Evolutionary conservation across 2,329 filamentous ascomycete species (phyloP), one percentile per base, ranked within the genome.

Genomic region (Neofusicoccum parvum): DNA sequence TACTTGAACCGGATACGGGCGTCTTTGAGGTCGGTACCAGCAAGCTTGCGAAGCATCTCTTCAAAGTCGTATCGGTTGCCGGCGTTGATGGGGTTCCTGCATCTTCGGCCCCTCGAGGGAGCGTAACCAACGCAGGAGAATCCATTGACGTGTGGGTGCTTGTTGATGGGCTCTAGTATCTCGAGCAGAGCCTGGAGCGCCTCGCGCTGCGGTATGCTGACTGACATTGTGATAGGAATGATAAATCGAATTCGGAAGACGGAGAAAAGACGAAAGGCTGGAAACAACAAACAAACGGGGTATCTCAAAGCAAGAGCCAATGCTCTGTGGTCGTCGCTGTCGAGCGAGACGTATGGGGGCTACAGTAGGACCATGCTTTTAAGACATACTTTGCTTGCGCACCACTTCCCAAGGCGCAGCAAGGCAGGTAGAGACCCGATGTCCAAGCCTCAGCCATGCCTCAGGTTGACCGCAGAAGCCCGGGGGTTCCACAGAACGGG

Each of bases 81-180:
- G 4, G 3, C n/a, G 7, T 36, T 37, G 17, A 60, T 34, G 11
- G 10, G 3, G 10, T 23, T 37, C 43, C n/a, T 10, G 32, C 56
- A 60, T 36, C 56, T 36, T 37, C 56, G 27, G 6, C 43, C n/a
- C 27, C 48, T 37, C 9, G 41, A 36, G 12, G 41, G 41, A 20
- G 41, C 41, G 32, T 58, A 58, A 15, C 41, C 56, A 11, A 60
- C 56, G 20, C 56, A 60, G 6, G 56, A 37, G 17, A 60, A 34
- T 15, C 37, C 11, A 20, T 15, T 27, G 41, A 12, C 43, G 5
- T 48, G 43, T 5, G 37, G 37, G 14, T 60, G 7, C 5, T 39
- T 39, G 11, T 60, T 60, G 43, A 37, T 20, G 12, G 56, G 56
- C 15, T 60, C 6, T 9, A 48, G 43, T 14, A 60, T 60, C 5